These are phyloP conservation scores for Ophiocordyceps polyrhachis-furcata DNA, from an alignment of 2,329 filamentous ascomycete species.

Conservation along the genomic window DNA sequence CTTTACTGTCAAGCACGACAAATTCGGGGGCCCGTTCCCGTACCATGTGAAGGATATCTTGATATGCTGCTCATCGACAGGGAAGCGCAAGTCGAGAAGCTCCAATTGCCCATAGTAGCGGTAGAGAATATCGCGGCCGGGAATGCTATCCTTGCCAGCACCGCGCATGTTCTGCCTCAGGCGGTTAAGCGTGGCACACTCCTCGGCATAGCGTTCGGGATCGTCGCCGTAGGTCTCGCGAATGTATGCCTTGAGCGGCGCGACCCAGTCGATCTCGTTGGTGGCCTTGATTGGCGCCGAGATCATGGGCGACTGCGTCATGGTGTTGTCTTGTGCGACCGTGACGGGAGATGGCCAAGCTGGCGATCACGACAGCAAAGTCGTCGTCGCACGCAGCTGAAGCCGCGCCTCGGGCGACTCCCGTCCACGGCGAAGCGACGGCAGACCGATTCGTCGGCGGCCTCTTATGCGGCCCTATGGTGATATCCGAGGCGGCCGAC, in stretches of 20 bases:
- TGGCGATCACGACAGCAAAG: constrained; percentile 1
- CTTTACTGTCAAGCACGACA: constrained; percentile 1
- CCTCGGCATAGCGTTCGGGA: constrained; percentile 85
- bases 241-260: constrained; percentile 84
- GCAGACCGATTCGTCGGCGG: neutral
- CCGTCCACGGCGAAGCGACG: neutral
- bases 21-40: neutral
- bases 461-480: constrained; percentile 13
- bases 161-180: constrained; percentile 97
- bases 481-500: neutral
- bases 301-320: constrained; percentile 87
- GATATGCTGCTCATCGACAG: constrained; percentile 96
- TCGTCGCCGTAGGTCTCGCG: constrained; percentile 88
- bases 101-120: constrained; percentile 96
- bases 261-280: constrained; percentile 96
- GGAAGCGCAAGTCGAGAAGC: constrained; percentile 82
- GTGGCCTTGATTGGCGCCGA: constrained; percentile 83
- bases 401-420: neutral
- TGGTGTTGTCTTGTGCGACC: constrained; percentile 16
- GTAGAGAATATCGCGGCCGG: constrained; percentile 82
- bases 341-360: neutral
- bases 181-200: constrained; percentile 85
- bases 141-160: constrained; percentile 88
- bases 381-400: constrained; percentile 3
- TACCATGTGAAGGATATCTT: constrained; percentile 98